Evolutionary conservation across 108 stramenopile species (phyloP).

Genomic region (Skeletonema tropicum): DNA sequence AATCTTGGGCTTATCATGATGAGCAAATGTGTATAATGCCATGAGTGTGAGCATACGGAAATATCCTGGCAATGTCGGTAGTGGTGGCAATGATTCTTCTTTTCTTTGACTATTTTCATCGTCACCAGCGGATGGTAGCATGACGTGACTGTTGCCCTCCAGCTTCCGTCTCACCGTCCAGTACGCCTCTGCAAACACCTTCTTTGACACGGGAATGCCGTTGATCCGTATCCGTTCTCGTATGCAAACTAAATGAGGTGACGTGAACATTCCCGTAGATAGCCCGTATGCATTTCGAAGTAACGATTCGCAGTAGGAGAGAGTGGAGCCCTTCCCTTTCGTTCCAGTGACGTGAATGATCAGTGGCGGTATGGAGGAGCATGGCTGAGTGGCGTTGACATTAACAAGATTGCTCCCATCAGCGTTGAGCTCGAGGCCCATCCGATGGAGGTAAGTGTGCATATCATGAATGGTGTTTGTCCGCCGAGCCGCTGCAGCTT

Average conservation of each 20-base stretch:
- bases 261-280: slow-evolving; percentile 87
- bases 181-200: slow-evolving; percentile 70
- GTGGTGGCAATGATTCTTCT: slow-evolving; percentile 20
- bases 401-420: slow-evolving; percentile 2
- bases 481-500: slow-evolving; percentile 52
- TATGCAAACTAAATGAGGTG: slow-evolving; percentile 88
- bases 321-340: slow-evolving; percentile 96
- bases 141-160: slow-evolving; percentile 13
- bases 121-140: not conserved
- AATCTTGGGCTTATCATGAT: slow-evolving; percentile 37
- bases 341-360: slow-evolving; percentile 94
- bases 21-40: slow-evolving; percentile 69
- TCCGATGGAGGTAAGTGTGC: slow-evolving; percentile 59
- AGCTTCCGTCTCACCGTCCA: slow-evolving; percentile 63
- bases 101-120: slow-evolving; percentile 3
- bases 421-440: slow-evolving; percentile 31
- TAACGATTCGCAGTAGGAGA: slow-evolving; percentile 76
- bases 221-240: slow-evolving; percentile 89
- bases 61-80: slow-evolving; percentile 80
- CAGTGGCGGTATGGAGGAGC: slow-evolving; percentile 1
- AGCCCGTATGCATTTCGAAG: slow-evolving; percentile 60
- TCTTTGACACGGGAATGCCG: slow-evolving; percentile 75
- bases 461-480: slow-evolving; percentile 68
- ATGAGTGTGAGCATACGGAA: slow-evolving; percentile 93
- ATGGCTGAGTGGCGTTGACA: not conserved